Percentiles rank a stretch among this genome's conserved stretches.
Evolutionary conservation across 2,329 filamentous ascomycete species (phyloP).

Genomic region (Xylariaceae sp.): DNA sequence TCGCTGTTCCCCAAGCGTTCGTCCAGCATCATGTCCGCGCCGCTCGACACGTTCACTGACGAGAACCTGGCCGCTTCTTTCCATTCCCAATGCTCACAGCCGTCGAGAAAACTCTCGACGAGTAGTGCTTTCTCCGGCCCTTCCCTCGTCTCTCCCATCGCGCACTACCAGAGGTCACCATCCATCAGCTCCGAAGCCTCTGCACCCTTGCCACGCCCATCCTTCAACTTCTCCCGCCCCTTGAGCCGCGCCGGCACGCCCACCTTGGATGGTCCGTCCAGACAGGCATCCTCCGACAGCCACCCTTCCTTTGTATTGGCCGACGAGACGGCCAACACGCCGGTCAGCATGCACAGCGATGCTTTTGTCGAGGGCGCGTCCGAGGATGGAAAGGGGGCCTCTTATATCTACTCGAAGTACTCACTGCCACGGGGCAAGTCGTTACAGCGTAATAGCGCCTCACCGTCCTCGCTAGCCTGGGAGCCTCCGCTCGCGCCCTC

Average conservation of each 20-base stretch:
- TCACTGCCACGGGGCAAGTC: slow-evolving; percentile 77
- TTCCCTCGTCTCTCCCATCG: slow-evolving; percentile 55
- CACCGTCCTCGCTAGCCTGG: slow-evolving; percentile 60
- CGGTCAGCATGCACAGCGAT: slow-evolving; percentile 70
- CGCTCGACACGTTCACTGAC: slow-evolving; percentile 67
- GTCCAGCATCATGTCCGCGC: slow-evolving; percentile 61
- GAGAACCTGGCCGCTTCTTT: slow-evolving; percentile 59
- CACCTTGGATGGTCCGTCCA: slow-evolving; percentile 53
- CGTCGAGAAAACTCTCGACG: slow-evolving; percentile 75
- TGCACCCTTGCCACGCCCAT: slow-evolving; percentile 63
- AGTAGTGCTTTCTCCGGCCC: slow-evolving; percentile 50
- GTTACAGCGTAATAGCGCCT: slow-evolving; percentile 65
- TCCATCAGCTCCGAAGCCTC: slow-evolving; percentile 84
- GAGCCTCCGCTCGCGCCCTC: slow-evolving; percentile 50
- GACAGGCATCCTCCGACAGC: slow-evolving; percentile 66
- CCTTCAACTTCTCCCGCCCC: slow-evolving; percentile 93
- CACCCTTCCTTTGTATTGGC: slow-evolving; percentile 62
- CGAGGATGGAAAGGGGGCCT: slow-evolving; percentile 55
- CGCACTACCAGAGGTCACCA: slow-evolving; percentile 70
- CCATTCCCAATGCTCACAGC: slow-evolving; percentile 66
- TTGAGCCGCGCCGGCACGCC: slow-evolving; percentile 71
- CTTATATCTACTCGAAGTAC: slow-evolving; percentile 86
- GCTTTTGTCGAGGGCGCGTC: slow-evolving; percentile 54
- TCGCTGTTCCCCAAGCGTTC: slow-evolving; percentile 50
- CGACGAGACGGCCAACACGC: slow-evolving; percentile 66